Evolutionary conservation across 805 yeast species (phyloP).

Genomic region (Metschnikowia koreensis): DNA sequence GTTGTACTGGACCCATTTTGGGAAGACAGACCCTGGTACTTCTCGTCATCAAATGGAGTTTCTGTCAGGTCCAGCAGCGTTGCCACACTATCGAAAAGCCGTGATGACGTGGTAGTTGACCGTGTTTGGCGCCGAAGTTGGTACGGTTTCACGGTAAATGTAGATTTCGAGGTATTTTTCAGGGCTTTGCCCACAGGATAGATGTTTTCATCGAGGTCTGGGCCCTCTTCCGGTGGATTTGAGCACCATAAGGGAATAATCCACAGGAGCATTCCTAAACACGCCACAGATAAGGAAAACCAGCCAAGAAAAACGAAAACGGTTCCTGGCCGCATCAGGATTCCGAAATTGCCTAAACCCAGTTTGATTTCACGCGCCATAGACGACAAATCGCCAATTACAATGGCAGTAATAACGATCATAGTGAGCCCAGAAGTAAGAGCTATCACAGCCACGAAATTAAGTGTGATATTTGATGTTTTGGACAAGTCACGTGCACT

Average conservation of each 20-base stretch:
- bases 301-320: conserved; percentile 44
- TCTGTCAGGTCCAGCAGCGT: conserved; percentile 19
- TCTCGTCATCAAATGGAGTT: not conserved
- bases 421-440: conserved; percentile 31
- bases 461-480: conserved; percentile 32
- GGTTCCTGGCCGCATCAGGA: conserved; percentile 41
- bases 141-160: conserved; percentile 6
- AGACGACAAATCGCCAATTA: conserved; percentile 26
- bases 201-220: not conserved
- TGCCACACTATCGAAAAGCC: conserved; percentile 16
- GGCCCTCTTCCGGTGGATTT: conserved; percentile 32
- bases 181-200: not conserved
- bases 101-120: conserved; percentile 3
- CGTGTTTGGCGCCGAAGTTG: conserved; percentile 1
- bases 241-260: conserved; percentile 50
- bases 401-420: conserved; percentile 27
- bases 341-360: conserved; percentile 45
- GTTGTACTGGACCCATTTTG: not conserved
- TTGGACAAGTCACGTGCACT: conserved; percentile 30
- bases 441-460: conserved; percentile 37
- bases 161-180: not conserved
- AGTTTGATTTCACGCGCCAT: conserved; percentile 18
- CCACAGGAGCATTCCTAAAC: conserved; percentile 34
- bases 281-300: conserved; percentile 28
- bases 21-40: not conserved